These are phyloP conservation scores for Danielozyma ontarioensis DNA, from an alignment of 805 yeast species.

Conservation along the genomic window DNA sequence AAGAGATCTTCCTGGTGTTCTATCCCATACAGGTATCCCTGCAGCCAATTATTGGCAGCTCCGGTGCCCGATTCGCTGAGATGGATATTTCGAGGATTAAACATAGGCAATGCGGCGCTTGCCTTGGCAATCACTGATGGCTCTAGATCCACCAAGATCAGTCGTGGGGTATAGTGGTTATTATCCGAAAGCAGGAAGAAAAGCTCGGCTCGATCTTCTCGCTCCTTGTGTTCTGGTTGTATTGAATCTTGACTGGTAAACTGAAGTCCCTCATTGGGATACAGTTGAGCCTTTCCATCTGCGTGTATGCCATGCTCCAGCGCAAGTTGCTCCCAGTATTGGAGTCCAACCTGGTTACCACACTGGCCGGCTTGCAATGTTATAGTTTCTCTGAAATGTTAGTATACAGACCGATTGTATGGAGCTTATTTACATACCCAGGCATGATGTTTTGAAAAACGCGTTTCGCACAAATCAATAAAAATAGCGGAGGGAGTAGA, in stretches of 20 bases:
- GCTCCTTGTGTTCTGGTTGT: slow-evolving; percentile 7
- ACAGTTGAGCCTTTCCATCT: slow-evolving; percentile 51
- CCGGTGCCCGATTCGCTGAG: slow-evolving; percentile 80
- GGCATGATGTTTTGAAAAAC: slow-evolving; percentile 12
- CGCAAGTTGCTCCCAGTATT: slow-evolving; percentile 88
- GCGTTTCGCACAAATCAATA: too few relatives aligned
- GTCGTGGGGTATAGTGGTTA: slow-evolving; percentile 81
- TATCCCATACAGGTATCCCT: slow-evolving; percentile 76
- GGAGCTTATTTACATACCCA: slow-evolving; percentile 16
- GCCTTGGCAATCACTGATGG: slow-evolving; percentile 80
- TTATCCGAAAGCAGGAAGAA: slow-evolving; percentile 77
- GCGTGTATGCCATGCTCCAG: slow-evolving; percentile 77
- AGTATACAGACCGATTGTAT: too few relatives aligned
- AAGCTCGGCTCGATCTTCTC: slow-evolving; percentile 74
- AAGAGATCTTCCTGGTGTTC: slow-evolving; percentile 65
- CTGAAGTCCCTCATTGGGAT: slow-evolving; percentile 19
- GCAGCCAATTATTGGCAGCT: slow-evolving; percentile 96
- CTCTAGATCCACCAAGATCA: slow-evolving; percentile 81
- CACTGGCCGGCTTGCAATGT: slow-evolving; percentile 86
- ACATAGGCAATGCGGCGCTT: slow-evolving; percentile 49
- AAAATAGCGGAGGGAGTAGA: too few relatives aligned
- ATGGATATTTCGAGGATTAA: slow-evolving; percentile 79
- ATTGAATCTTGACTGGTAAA: slow-evolving; percentile 11
- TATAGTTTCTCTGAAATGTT: slow-evolving; percentile 50
- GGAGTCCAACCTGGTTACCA: slow-evolving; percentile 92